Evolutionary conservation across 768 basidiomycete genomes (phyloP).

Genomic region (Mycena haematopus): DNA sequence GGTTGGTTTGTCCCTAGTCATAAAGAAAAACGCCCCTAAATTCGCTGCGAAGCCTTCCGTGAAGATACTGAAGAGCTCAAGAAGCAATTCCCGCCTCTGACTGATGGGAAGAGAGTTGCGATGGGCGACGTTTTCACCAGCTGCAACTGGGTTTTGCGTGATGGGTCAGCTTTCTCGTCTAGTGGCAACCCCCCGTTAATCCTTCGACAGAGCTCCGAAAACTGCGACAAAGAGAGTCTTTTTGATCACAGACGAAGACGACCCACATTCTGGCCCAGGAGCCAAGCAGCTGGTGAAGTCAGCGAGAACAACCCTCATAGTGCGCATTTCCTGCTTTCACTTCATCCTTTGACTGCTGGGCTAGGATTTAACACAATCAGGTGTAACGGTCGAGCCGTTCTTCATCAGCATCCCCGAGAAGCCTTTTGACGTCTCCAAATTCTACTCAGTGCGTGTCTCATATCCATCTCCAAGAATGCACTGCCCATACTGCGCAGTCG

Average conservation of each 20-base stretch:
- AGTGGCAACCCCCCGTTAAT: background rate
- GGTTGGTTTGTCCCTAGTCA: constrained; percentile 55
- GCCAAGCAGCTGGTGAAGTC: constrained; percentile 68
- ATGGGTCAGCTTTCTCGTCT: constrained; percentile 62
- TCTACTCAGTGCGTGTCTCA: constrained; percentile 56
- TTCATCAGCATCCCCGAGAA: constrained; percentile 78
- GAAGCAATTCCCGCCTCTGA: constrained; percentile 70
- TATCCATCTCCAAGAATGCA: too few relatives aligned
- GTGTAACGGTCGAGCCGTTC: constrained; percentile 85
- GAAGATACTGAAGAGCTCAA: constrained; percentile 65
- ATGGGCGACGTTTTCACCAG: constrained; percentile 92
- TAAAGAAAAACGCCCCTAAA: constrained; percentile 14
- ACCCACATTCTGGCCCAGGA: constrained; percentile 67
- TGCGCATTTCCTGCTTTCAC: constrained; percentile 39
- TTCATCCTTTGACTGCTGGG: constrained; percentile 8
- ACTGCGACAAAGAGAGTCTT: constrained; percentile 93
- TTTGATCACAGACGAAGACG: constrained; percentile 89
- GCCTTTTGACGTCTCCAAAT: constrained; percentile 74
- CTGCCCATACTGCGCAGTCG: constrained; percentile 39
- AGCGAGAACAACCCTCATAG: constrained; percentile 73
- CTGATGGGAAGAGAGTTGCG: constrained; percentile 61
- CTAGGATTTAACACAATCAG: constrained; percentile 83
- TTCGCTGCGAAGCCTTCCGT: constrained; percentile 58
- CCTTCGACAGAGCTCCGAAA: constrained; percentile 68
- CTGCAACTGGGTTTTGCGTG: constrained; percentile 88